Conservation (phyloP, 129 eudicot species). For the Cynara cardunculus region DNA sequence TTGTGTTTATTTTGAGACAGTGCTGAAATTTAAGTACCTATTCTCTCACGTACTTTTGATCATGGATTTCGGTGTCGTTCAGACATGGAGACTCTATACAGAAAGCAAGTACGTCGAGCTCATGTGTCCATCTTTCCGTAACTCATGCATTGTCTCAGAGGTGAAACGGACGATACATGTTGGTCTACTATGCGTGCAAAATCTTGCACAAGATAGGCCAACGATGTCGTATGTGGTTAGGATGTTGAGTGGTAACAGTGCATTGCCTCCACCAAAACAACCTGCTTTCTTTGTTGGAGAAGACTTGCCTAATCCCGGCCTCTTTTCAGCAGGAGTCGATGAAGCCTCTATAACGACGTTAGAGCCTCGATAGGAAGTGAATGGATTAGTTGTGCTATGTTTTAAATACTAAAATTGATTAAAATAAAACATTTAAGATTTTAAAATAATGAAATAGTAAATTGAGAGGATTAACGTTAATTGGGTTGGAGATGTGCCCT, state of each 20-base stretch:
- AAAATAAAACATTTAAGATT: no score
- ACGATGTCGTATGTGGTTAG: constrained; percentile 46
- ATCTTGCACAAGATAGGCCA: constrained; percentile 70
- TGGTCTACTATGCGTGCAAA: constrained; percentile 62
- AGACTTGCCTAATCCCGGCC: constrained; percentile 45
- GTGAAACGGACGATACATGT: constrained; percentile 58
- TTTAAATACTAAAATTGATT: no score
- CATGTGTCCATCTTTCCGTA: constrained; percentile 33
- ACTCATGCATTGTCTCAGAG: constrained; percentile 26
- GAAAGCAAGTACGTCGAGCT: constrained; percentile 45
- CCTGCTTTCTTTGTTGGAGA: constrained; percentile 23
- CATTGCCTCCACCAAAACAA: constrained; percentile 47
- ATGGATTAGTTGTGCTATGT: no score
- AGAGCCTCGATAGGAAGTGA: constrained; percentile 35
- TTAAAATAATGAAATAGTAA: no score
- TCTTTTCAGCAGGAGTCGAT: constrained; percentile 12
- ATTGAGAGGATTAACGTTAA: no score
- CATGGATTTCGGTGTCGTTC: background rate
- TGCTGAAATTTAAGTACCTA: background rate
- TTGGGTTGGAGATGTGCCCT: no score
- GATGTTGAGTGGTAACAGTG: constrained; percentile 50
- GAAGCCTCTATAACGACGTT: constrained; percentile 46
- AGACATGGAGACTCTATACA: constrained; percentile 56
- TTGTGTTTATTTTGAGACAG: background rate
- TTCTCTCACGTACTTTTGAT: background rate